These are phyloP conservation scores for Ceratocystis destructans DNA, from an alignment of 2,329 filamentous ascomycete species.

Conservation along the genomic window DNA sequence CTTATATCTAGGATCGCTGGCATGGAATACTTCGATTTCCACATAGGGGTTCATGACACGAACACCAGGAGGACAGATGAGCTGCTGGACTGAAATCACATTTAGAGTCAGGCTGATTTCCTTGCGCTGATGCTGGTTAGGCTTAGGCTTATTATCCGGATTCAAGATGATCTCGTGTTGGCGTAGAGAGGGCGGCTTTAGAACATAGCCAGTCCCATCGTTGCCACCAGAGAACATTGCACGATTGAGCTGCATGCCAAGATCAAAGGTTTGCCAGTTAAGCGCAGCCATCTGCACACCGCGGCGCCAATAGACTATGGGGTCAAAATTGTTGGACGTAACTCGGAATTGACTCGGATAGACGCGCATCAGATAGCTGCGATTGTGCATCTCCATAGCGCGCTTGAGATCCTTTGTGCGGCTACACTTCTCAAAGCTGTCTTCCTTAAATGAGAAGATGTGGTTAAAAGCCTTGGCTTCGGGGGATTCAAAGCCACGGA, in stretches of 20 bases:
- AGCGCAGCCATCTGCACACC: slow-evolving; percentile 96
- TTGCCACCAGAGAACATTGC: slow-evolving; percentile 91
- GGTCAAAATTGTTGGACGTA: slow-evolving; percentile 86
- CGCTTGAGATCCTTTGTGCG: slow-evolving; percentile 62
- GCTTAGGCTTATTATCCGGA: slow-evolving; percentile 13
- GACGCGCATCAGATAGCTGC: slow-evolving; percentile 80
- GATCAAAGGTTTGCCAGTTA: slow-evolving; percentile 97
- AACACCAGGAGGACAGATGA: slow-evolving; percentile 65
- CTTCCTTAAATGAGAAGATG: slow-evolving; percentile 88
- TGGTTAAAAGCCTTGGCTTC: slow-evolving; percentile 85
- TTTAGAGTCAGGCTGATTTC: slow-evolving; percentile 74
- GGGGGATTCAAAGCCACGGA: slow-evolving; percentile 60
- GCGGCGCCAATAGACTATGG: slow-evolving; percentile 81
- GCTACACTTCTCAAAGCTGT: slow-evolving; percentile 69
- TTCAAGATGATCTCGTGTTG: slow-evolving; percentile 45
- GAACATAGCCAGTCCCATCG: slow-evolving; percentile 79
- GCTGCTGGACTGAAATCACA: slow-evolving; percentile 84
- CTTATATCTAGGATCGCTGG: slow-evolving; percentile 86
- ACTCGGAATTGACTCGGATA: slow-evolving; percentile 77
- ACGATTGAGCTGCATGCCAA: slow-evolving; percentile 90
- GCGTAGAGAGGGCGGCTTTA: slow-evolving; percentile 79
- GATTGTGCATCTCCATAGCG: slow-evolving; percentile 77
- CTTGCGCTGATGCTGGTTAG: slow-evolving; percentile 58
- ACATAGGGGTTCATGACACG: slow-evolving; percentile 80
- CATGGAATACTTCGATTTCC: slow-evolving; percentile 86